Conservation (phyloP, 139 green algal genomes). For the Tetradesmus lagerheimii region DNA sequence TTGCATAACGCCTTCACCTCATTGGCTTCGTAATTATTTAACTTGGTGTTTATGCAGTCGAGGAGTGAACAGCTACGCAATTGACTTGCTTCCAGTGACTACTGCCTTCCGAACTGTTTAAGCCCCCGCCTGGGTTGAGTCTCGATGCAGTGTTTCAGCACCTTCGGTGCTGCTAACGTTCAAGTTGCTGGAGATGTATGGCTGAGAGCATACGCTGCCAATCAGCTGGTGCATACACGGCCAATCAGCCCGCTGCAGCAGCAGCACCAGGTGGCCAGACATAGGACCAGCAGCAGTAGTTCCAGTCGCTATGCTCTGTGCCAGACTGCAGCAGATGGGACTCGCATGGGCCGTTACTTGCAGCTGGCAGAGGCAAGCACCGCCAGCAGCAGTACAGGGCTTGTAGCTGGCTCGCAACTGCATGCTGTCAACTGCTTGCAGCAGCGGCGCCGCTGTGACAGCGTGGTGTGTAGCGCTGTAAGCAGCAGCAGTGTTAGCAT, state of each 20-base stretch:
- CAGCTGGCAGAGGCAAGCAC: background rate
- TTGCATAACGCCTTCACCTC: background rate
- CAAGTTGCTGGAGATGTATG: background rate
- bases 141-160: background rate
- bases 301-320: background rate
- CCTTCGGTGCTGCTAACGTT: background rate
- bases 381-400: background rate
- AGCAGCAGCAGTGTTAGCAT: background rate
- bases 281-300: background rate
- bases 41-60: background rate
- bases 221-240: background rate
- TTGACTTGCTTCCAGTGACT: background rate
- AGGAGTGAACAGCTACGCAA: background rate
- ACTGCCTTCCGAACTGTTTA: background rate
- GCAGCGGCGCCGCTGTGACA: background rate
- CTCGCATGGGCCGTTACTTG: background rate
- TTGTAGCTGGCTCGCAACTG: background rate
- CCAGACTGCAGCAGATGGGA: background rate
- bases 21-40: background rate
- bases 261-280: background rate
- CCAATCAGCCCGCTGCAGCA: background rate
- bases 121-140: background rate
- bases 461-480: background rate
- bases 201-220: background rate
- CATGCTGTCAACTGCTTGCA: background rate